Base-by-base conservation (phyloP, 345 rosid genomes). In the Rhodamnia rubescens region DNA sequence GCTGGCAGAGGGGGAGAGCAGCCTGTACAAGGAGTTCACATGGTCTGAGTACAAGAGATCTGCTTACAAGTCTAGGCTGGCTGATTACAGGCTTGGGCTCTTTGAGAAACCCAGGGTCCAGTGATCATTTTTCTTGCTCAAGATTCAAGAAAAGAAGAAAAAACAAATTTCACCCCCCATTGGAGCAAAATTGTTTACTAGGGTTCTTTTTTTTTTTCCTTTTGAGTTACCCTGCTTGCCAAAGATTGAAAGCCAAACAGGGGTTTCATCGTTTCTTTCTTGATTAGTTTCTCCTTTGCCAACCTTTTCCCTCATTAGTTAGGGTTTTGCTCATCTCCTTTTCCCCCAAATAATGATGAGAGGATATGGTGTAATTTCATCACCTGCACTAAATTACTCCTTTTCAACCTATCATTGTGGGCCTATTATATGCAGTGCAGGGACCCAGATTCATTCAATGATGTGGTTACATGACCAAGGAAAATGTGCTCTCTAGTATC, bases 41-140 rank as follows among this genome's bases (percentile, higher is more conserved):
- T 97, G 99, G 99, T 83, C 74, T 78, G 96, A 97, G 53, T 97
- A 93, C 89, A 96, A 96, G 81, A 86, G 80, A 16, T 94, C 99
- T 69, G 97, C 95, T 12, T 94, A 94, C 89, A 94, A 91, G 85
- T 92, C 98, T 32, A 96, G 91, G 89, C 89, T 96, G 88, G 95
- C 94, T 84, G 96, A 95, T 90, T 82, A 93, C 51, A 92, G 98
- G 91, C 98, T 96, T 87, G 93, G 94, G 18, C 58, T 40, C 27
- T 96, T 94, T 86, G 96, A 94, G 89, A 96, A 92, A 84, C 56
- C 54, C 49, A 69, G 47, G 78, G 47, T 69, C 78, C 47, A 69
- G 47, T 69, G 78, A 69, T 32, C 40, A 18, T 21, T 36, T 69
- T 69, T 69, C 78, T 69, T 36, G 78, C 18, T 36, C 42, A 29